A percentile compares a stretch with the other conserved stretches of the same genome.
These are phyloP conservation scores for Mycena chlorophos DNA, from an alignment of 768 basidiomycete species.

Conservation along the genomic window DNA sequence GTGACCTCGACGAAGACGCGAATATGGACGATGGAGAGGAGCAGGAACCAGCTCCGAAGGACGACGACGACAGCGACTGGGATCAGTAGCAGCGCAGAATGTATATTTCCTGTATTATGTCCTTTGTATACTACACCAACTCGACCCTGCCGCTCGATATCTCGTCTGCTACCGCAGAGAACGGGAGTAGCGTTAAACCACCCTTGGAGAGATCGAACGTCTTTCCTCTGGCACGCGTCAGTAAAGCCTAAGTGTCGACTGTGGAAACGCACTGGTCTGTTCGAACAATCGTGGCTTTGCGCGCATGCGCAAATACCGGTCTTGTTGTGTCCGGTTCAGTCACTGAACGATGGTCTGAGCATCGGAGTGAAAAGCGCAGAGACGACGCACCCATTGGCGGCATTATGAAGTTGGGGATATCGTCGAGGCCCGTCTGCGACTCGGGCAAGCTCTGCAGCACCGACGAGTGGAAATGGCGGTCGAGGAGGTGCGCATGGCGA, in stretches of 20 bases:
- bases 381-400: slow-evolving; percentile 68
- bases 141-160: slow-evolving; percentile 73
- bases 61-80: slow-evolving; percentile 47
- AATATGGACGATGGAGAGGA: slow-evolving; percentile 48
- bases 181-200: slow-evolving; percentile 79
- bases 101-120: no score
- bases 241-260: background rate
- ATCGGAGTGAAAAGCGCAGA: background rate
- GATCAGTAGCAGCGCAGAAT: no score
- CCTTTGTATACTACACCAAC: slow-evolving; percentile 51
- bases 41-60: slow-evolving; percentile 34
- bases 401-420: slow-evolving; percentile 60
- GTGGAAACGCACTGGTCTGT: slow-evolving; percentile 58
- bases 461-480: slow-evolving; percentile 74
- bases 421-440: slow-evolving; percentile 74
- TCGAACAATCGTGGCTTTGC: slow-evolving; percentile 27
- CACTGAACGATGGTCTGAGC: slow-evolving; percentile 9
- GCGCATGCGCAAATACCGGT: slow-evolving; percentile 63
- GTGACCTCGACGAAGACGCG: slow-evolving; percentile 29
- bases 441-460: slow-evolving; percentile 84
- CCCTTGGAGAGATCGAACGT: slow-evolving; percentile 74
- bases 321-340: slow-evolving; percentile 24
- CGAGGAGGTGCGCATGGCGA: slow-evolving; percentile 72
- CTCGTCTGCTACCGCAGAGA: slow-evolving; percentile 72
- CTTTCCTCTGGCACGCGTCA: slow-evolving; percentile 54